phyloP scores from a whole-genome alignment of 371 early-diverging fungal genomes.

The Encephalitozoon romaleae region DNA sequence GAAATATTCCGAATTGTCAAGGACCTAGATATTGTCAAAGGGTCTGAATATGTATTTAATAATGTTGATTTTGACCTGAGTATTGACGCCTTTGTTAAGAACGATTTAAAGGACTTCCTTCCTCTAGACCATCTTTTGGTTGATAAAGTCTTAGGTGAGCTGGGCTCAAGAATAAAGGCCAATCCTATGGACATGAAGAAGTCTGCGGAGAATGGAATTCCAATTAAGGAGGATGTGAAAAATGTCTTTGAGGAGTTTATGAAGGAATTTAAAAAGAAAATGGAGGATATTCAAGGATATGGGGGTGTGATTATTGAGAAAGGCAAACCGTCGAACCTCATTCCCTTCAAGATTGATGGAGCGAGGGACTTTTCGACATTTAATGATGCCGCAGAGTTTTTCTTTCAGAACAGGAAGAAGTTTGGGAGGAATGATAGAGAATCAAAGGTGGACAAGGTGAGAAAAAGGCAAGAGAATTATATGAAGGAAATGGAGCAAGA shows the following conservation, averaged over 20 bases:
- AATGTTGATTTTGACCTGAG: constrained; percentile 40
- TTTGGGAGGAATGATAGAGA: constrained; percentile 20
- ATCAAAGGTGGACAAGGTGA: constrained; percentile 38
- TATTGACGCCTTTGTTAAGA: constrained; percentile 16
- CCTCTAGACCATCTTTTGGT: constrained; percentile 46
- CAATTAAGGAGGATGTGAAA: constrained; percentile 15
- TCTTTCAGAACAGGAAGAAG: constrained; percentile 41
- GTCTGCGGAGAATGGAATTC: not conserved
- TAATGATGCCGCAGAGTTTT: constrained; percentile 42
- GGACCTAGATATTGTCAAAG: constrained; percentile 45
- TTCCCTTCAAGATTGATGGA: constrained; percentile 28
- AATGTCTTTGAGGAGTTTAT: constrained; percentile 39
- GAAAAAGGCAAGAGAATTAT: constrained; percentile 49
- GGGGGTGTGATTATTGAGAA: constrained; percentile 37
- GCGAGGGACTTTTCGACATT: constrained; percentile 28
- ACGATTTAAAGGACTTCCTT: constrained; percentile 21
- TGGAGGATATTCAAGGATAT: constrained; percentile 32
- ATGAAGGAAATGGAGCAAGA: constrained; percentile 40
- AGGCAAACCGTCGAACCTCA: constrained; percentile 14
- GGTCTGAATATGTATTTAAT: constrained; percentile 51
- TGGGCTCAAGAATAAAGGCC: not conserved
- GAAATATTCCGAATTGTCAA: constrained; percentile 48
- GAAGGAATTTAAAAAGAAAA: constrained; percentile 5
- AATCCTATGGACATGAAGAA: constrained; percentile 15
- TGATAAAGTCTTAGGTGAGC: constrained; percentile 8